Evolutionary conservation across 352 stramenopile genomes (phyloP).

Genomic region (Vaucheria bursata): DNA sequence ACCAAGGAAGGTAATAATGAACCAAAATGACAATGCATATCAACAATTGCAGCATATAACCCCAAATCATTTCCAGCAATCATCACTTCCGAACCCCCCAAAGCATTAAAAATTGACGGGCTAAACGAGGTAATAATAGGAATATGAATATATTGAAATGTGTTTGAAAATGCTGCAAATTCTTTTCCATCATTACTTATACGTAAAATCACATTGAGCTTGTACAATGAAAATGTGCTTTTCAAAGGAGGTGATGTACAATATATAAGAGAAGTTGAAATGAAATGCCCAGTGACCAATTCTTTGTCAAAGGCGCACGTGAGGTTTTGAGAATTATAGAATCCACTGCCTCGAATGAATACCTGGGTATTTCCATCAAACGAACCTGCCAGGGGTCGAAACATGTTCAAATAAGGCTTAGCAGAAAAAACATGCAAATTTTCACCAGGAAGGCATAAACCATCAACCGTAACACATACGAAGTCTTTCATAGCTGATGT

Average conservation of each 20-base stretch:
- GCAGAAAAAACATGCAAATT: neutral
- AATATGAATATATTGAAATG: too few relatives aligned
- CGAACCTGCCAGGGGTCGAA: slow-evolving; percentile 10
- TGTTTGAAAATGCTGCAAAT: too few relatives aligned
- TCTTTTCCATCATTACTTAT: too few relatives aligned
- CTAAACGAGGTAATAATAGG: too few relatives aligned
- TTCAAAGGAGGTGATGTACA: neutral
- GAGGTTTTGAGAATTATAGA: slow-evolving; percentile 13
- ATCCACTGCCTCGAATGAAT: slow-evolving; percentile 17
- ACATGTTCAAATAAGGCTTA: neutral
- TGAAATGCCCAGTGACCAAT: slow-evolving; percentile 3
- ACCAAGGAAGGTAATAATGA: too few relatives aligned
- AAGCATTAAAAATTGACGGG: too few relatives aligned
- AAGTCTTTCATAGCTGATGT: neutral
- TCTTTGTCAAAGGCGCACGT: slow-evolving; percentile 26
- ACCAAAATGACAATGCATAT: too few relatives aligned
- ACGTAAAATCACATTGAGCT: too few relatives aligned
- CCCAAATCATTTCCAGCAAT: too few relatives aligned
- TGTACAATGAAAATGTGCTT: too few relatives aligned
- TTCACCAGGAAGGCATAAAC: neutral
- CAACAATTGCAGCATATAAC: too few relatives aligned
- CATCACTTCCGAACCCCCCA: too few relatives aligned
- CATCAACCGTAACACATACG: neutral
- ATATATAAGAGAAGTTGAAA: neutral
- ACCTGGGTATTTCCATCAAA: slow-evolving; percentile 22